phyloP scores from a whole-genome alignment of 805 yeast species.

The Blastobotrys americana region DNA sequence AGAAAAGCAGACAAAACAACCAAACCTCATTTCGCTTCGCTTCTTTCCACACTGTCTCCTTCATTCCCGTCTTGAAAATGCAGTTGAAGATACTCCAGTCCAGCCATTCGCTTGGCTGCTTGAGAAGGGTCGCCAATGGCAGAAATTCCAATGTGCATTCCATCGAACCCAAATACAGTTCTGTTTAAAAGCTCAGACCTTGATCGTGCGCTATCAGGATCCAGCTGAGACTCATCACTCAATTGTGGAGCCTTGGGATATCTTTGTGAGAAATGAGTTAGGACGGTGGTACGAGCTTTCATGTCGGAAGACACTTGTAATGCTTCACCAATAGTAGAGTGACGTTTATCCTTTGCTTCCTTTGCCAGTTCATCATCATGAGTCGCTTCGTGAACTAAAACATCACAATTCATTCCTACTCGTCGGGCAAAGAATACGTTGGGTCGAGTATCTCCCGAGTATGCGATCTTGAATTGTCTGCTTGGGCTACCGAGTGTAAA shows the following conservation, averaged over 20 bases:
- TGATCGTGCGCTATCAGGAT: conserved; percentile 8
- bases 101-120: not conserved
- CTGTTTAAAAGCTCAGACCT: too few relatives aligned
- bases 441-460: conserved; percentile 95
- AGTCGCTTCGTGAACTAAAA: conserved; percentile 90
- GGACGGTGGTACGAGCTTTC: conserved; percentile 61
- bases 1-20: too few relatives aligned
- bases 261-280: conserved; percentile 92
- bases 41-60: too few relatives aligned
- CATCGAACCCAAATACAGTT: conserved; percentile 55
- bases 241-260: conserved; percentile 52
- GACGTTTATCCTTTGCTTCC: conserved; percentile 78
- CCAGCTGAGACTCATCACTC: not conserved
- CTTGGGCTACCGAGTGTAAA: conserved; percentile 1
- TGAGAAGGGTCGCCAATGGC: conserved; percentile 28
- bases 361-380: conserved; percentile 67
- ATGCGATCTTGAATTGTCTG: conserved; percentile 67
- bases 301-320: conserved; percentile 59
- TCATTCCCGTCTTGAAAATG: too few relatives aligned
- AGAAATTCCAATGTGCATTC: conserved; percentile 45
- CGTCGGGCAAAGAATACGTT: conserved; percentile 49
- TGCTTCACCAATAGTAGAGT: conserved; percentile 87
- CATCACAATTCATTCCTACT: conserved; percentile 60
- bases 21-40: too few relatives aligned
- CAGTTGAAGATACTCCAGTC: not conserved